Percentiles rank a stretch among this genome's conserved stretches.
Evolutionary conservation across 495 filamentous ascomycete species (phyloP).

Genomic region (Monascus purpureus): DNA sequence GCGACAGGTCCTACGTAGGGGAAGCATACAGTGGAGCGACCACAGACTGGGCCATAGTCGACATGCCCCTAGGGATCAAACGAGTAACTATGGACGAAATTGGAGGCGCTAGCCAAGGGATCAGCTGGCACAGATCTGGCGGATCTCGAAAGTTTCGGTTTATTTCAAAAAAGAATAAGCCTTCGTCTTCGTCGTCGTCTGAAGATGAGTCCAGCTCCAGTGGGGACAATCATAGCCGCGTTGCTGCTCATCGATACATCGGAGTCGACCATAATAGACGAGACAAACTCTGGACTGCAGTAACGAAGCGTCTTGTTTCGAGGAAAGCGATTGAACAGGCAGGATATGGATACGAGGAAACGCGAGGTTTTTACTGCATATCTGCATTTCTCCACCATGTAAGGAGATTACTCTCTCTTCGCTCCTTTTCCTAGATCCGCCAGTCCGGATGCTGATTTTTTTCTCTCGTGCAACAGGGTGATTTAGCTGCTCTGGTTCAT

Average conservation of each 20-base stretch:
- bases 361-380: slow-evolving; percentile 77
- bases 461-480: no score
- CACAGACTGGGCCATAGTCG: slow-evolving; percentile 61
- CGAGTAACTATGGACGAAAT: slow-evolving; percentile 61
- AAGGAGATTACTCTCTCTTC: slow-evolving; percentile 24
- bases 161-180: no score
- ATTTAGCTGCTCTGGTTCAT: slow-evolving; percentile 70
- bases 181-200: no score
- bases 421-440: slow-evolving; percentile 10
- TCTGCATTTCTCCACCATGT: slow-evolving; percentile 84
- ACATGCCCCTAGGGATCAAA: slow-evolving; percentile 67
- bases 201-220: slow-evolving; percentile 10
- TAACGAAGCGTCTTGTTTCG: slow-evolving; percentile 84
- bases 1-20: slow-evolving; percentile 45
- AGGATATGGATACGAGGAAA: slow-evolving; percentile 89
- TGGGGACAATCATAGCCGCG: slow-evolving; percentile 14
- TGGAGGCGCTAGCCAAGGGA: slow-evolving; percentile 50
- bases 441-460: slow-evolving; percentile 1
- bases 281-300: slow-evolving; percentile 87
- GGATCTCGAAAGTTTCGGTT: slow-evolving; percentile 59
- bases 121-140: slow-evolving; percentile 65
- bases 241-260: slow-evolving; percentile 26
- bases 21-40: slow-evolving; percentile 56
- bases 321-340: slow-evolving; percentile 73
- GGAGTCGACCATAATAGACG: slow-evolving; percentile 24